These are phyloP conservation scores for Psilocybe cubensis DNA, from an alignment of 768 basidiomycete genomes.

Conservation along the genomic window DNA sequence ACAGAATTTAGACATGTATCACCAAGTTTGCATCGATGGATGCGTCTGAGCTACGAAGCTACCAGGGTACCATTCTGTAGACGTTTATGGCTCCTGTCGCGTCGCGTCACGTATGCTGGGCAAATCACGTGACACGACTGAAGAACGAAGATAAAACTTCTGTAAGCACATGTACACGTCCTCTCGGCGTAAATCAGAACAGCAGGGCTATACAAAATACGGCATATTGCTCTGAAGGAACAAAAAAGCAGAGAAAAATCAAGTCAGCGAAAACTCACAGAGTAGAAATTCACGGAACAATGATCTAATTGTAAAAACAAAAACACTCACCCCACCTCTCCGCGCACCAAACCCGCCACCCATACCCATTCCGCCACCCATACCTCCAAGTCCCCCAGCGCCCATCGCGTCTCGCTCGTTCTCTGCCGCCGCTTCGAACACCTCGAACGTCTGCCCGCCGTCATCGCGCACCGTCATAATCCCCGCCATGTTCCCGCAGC, in stretches of 20 bases:
- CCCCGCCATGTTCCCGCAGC: slow-evolving; percentile 78
- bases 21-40: no score
- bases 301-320: neutral
- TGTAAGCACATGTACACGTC: neutral
- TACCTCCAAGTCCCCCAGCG: neutral
- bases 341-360: neutral
- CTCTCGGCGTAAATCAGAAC: no score
- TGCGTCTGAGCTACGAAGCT: no score
- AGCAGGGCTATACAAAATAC: slow-evolving; percentile 34
- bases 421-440: slow-evolving; percentile 89
- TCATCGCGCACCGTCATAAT: slow-evolving; percentile 84
- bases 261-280: neutral
- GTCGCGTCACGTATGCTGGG: no score
- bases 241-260: neutral
- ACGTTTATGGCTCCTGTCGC: no score
- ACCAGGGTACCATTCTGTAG: no score
- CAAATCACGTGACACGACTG: no score
- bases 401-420: slow-evolving; percentile 71
- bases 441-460: slow-evolving; percentile 71
- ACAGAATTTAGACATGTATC: no score
- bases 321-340: neutral
- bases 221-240: slow-evolving; percentile 19
- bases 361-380: neutral
- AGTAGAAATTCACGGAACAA: no score
- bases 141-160: no score